Evolutionary conservation across 2,329 filamentous ascomycete species (phyloP), one percentile per base, ranked within the genome.

Genomic region (Seiridium unicorne): DNA sequence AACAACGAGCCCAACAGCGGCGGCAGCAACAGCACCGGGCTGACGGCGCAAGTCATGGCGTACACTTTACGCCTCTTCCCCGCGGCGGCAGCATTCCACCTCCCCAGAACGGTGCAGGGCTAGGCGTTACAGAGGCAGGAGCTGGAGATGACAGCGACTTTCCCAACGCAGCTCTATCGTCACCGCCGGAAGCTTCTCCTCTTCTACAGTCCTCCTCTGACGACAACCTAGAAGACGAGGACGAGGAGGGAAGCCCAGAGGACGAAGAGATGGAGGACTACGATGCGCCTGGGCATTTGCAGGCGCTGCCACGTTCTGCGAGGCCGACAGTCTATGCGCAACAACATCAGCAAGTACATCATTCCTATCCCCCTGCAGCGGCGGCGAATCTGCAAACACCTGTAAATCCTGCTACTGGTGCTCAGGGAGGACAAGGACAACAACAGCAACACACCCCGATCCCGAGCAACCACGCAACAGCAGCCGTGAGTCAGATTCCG

Each of bases 211-310:
- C 59, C n/a, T 47, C 58, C 4, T 60, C 65, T 3, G 58, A 60
- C 34, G 56, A 51, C 49, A 44, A 36, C 44, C 63, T 59, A 46
- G 44, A 60, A 34, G 48, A 63, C 11, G 44, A 48, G 49, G 59
- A 63, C 18, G 54, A 61, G 3, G 65, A 64, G 7, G 59, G 58
- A 32, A 61, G 62, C 3, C 61, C 66, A 1, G 65, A 62, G 1
- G 66, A 68, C 7, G 66, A 64, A 3, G 67, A 69, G 0, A 69
- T 67, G 46, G 68, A 69, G n/a, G 63, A 66, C 9, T 67, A 66
- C 53, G 68, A 73, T 59, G 68, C 68, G 1, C 61, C 63, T 3
- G 63, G 55, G 13, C 63, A 69, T 32, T 53, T 62, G 34, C 57
- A 60, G 35, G 42, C 48, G 0, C 49, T 62, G 44, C 60, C 60